phyloP scores from a whole-genome alignment of 495 filamentous ascomycete genomes.

The Penicillium angulare region DNA sequence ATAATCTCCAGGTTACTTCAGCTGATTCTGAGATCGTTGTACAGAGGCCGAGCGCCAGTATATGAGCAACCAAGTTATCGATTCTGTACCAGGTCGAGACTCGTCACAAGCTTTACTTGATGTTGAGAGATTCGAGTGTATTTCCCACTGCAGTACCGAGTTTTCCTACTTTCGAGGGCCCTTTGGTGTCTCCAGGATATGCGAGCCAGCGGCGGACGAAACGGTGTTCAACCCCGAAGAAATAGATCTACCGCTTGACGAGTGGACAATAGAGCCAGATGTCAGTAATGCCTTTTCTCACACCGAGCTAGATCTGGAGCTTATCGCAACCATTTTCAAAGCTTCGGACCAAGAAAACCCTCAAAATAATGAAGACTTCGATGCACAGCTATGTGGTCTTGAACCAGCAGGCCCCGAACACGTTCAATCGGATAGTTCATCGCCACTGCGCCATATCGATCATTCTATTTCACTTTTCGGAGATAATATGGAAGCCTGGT shows the following conservation, averaged over 20 bases:
- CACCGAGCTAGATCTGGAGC: neutral
- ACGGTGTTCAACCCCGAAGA: neutral
- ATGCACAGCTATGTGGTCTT: too few relatives aligned
- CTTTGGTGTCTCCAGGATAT: slow-evolving; percentile 15
- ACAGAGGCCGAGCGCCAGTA: slow-evolving; percentile 15
- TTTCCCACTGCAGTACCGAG: neutral
- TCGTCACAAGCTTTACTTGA: slow-evolving; percentile 10
- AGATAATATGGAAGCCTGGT: slow-evolving; percentile 12
- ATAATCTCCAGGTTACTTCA: neutral
- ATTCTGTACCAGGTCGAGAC: slow-evolving; percentile 3
- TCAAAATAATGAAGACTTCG: too few relatives aligned
- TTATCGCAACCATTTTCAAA: neutral
- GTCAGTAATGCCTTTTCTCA: too few relatives aligned
- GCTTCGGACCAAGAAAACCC: neutral
- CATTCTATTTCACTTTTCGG: neutral
- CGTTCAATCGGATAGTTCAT: too few relatives aligned
- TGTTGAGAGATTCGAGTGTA: slow-evolving; percentile 7
- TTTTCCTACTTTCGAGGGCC: slow-evolving; percentile 15
- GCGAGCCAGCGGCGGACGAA: neutral
- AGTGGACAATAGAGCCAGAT: slow-evolving; percentile 5
- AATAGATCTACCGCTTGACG: neutral
- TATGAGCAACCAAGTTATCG: slow-evolving; percentile 12
- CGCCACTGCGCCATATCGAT: neutral
- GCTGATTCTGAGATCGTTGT: neutral
- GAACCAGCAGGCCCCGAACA: too few relatives aligned